Conservation (phyloP, 768 basidiomycete species). For the Lentinula sp. region DNA sequence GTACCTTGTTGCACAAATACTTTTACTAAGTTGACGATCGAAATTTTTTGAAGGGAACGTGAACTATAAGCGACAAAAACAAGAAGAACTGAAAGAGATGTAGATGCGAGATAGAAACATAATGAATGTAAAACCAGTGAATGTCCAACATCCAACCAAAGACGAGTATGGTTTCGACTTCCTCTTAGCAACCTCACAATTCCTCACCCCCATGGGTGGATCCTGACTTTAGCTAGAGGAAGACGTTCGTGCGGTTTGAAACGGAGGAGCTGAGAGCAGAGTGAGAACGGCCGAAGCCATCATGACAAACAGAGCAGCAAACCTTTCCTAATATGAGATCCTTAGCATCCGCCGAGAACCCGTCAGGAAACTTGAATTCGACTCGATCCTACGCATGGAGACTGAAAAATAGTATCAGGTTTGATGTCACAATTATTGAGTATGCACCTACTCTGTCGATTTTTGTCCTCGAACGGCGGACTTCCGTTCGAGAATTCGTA, state of each 20-base stretch:
- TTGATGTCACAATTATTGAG: background rate
- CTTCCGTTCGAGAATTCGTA: conserved; percentile 60
- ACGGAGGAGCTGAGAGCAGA: background rate
- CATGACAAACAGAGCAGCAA: background rate
- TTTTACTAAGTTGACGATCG: no score
- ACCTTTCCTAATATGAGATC: conserved; percentile 38
- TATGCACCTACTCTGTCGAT: conserved; percentile 37
- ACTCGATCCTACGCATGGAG: conserved; percentile 66
- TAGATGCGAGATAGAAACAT: background rate
- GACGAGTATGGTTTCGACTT: no score
- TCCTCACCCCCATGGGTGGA: background rate
- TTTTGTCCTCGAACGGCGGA: conserved; percentile 71
- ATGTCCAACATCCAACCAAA: no score
- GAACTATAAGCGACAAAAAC: background rate
- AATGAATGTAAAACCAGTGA: background rate
- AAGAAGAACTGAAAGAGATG: background rate
- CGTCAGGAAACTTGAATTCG: conserved; percentile 40
- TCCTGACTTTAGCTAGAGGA: background rate
- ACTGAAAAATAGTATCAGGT: conserved; percentile 25
- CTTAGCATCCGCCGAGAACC: conserved; percentile 36
- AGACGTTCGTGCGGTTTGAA: background rate
- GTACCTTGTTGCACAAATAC: background rate
- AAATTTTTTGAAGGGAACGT: background rate
- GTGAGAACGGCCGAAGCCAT: background rate
- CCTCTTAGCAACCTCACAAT: background rate